Evolutionary conservation across 2,329 filamentous ascomycete species (phyloP).

Genomic region (Beauveria caledonica): DNA sequence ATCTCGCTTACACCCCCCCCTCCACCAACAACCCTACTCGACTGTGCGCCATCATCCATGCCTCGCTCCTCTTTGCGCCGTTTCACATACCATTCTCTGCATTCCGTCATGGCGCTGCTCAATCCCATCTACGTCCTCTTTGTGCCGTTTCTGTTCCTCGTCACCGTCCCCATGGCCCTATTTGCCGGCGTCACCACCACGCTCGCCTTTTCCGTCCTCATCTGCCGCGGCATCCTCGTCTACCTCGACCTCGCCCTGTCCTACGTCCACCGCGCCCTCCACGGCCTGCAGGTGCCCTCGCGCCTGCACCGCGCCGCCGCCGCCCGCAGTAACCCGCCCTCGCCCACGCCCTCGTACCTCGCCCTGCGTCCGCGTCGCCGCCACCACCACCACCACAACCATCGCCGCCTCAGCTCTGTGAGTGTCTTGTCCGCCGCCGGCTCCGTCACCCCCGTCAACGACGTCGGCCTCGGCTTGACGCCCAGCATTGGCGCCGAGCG

Average conservation of each 20-base stretch:
- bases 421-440: conserved; percentile 23
- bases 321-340: conserved; percentile 16
- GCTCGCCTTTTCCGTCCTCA: conserved; percentile 52
- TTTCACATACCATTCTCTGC: not conserved
- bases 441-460: conserved; percentile 25
- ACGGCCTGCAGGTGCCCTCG: conserved; percentile 28
- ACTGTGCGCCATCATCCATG: not conserved
- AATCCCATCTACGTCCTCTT: conserved; percentile 48
- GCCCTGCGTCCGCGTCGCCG: conserved; percentile 17
- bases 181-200: conserved; percentile 56
- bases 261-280: conserved; percentile 47
- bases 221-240: conserved; percentile 51
- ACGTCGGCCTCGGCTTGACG: conserved; percentile 32
- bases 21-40: too few species aligned
- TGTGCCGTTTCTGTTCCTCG: conserved; percentile 53
- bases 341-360: conserved; percentile 8
- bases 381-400: not conserved
- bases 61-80: conserved; percentile 15
- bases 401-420: conserved; percentile 27
- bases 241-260: conserved; percentile 56
- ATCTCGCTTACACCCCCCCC: not conserved
- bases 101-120: conserved; percentile 39
- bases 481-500: conserved; percentile 43
- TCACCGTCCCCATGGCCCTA: conserved; percentile 55
- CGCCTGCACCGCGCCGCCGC: conserved; percentile 19